Base-by-base conservation (phyloP, 2,329 filamentous ascomycete species). In the Chalara sp. region DNA sequence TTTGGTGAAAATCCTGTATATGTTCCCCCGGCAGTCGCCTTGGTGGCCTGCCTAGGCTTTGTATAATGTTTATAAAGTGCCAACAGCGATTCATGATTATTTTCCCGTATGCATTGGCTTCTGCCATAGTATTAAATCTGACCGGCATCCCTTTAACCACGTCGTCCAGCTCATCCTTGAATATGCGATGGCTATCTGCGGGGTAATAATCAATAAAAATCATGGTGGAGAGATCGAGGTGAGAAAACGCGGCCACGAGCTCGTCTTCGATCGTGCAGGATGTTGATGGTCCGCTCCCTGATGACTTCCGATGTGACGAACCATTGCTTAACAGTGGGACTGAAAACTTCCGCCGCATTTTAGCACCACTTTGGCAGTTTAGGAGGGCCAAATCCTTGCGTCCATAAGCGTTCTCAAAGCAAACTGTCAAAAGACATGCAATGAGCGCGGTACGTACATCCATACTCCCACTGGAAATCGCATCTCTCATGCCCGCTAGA, bases 181-280 rank as follows among this genome's bases (percentile, higher is more conserved):
- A 41, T 11, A 39, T 48, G 8, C 33, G 35, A 41, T 48, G 46
- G n/a, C 30, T 37, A 28, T 13, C 46, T 1, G 78, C 79, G 53
- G 81, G 81, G 60, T 82, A 79, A 59, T 82, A 83, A 42, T 79
- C 79, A 76, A 83, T 79, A 59, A 83, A 83, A 1, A 79, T 80
- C 58, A 82, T 83, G 44, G 79, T 79, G 61, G 81, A 79, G 39
- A 83, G 79, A 3, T 78, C 79, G 2, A 83, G 68, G 5, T 79
- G 73, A 1, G 75, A 80, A 58, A 83, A 82, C 69, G 82, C 81
- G 46, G 77, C 75, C 10, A 78, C 70, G 30, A 83, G 70, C 58
- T 82, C 79, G 80, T 52, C 72, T 42, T 55, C 53, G 10, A 50
- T 31, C 6, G 10, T 29, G 31, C 35, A 39, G 35, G 46, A 35